Conservation (phyloP, 2,329 filamentous ascomycete genomes). For the Pseudogymnoascus destructans region DNA sequence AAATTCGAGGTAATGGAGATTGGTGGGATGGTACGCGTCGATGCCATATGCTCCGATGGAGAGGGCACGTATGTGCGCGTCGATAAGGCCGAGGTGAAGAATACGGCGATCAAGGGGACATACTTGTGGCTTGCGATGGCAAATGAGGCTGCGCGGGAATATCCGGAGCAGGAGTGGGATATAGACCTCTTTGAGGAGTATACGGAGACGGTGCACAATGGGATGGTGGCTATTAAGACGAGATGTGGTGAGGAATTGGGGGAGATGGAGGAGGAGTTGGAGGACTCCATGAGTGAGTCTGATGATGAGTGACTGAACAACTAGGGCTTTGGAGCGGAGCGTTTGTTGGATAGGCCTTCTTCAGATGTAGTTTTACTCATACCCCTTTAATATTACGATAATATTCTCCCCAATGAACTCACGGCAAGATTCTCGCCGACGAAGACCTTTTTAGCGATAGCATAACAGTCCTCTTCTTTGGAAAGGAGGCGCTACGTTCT, state of each 20-base stretch:
- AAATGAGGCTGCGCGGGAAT: neutral
- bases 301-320: neutral
- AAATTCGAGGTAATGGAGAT: neutral
- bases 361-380: neutral
- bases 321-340: neutral
- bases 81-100: neutral
- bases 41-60: neutral
- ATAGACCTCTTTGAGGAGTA: neutral
- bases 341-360: neutral
- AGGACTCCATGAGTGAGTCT: constrained; percentile 25
- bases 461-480: neutral
- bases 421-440: neutral
- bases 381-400: neutral
- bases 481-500: neutral
- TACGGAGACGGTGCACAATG: neutral
- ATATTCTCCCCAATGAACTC: neutral
- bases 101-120: neutral
- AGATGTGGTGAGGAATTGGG: constrained; percentile 20
- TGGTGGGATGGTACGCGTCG: neutral
- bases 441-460: neutral
- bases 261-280: constrained; percentile 26
- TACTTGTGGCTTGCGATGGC: neutral
- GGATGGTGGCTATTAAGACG: neutral
- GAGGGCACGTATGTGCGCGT: neutral
- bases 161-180: neutral